Conservation (phyloP, 139 green algal genomes). For the Auxenochlorella pyrenoidosa region DNA sequence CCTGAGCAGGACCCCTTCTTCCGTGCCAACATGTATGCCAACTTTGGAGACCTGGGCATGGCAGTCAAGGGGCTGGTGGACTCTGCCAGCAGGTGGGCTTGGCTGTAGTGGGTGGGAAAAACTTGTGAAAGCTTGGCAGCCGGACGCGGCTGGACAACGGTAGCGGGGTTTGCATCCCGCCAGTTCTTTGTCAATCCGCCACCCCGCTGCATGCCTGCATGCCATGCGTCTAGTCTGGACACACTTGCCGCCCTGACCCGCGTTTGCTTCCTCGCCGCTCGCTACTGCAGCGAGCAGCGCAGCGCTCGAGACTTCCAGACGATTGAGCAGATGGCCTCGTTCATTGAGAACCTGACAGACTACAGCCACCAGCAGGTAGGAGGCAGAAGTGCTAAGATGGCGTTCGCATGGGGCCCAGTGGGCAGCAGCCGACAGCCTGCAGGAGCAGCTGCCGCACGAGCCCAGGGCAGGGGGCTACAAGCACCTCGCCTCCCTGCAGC, state of each 20-base stretch:
- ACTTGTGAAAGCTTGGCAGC: too few relatives aligned
- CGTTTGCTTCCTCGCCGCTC: neutral
- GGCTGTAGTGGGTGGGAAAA: neutral
- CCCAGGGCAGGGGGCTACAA: neutral
- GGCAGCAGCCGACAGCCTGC: too few relatives aligned
- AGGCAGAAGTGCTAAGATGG: too few relatives aligned
- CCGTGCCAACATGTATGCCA: conserved; percentile 69
- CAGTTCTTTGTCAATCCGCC: neutral
- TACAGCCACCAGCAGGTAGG: conserved; percentile 63
- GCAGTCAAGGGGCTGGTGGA: conserved; percentile 72
- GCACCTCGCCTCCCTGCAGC: neutral
- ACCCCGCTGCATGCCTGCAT: neutral
- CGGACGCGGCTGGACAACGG: too few relatives aligned
- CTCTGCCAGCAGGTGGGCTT: conserved; percentile 20
- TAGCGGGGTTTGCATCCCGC: too few relatives aligned
- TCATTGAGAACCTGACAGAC: conserved; percentile 86
- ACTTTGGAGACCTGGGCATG: conserved; percentile 89
- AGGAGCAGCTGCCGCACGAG: neutral
- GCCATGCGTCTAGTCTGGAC: neutral
- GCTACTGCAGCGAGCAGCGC: conserved; percentile 6
- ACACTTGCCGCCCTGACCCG: too few relatives aligned
- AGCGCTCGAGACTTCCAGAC: conserved; percentile 45
- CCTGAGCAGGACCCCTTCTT: conserved; percentile 82
- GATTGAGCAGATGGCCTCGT: conserved; percentile 89
- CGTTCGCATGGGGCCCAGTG: too few relatives aligned